Percentiles rank a stretch among this genome's conserved stretches.
Conservation (phyloP, 176 grass and related monocot genomes). For the Eragrostis curvula region DNA sequence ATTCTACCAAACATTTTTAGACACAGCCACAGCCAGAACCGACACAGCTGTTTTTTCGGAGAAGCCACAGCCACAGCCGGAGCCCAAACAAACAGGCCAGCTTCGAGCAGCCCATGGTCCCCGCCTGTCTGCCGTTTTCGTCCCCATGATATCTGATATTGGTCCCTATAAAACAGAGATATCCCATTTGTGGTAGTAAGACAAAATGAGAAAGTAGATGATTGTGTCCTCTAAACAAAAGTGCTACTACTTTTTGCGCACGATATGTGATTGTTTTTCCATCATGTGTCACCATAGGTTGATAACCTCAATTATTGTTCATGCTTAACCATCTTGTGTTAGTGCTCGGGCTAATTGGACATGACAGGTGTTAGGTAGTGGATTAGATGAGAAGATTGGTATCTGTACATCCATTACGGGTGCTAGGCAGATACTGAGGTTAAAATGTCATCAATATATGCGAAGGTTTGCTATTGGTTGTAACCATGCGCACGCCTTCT, state of each 20-base stretch:
- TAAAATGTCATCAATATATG: too few species aligned
- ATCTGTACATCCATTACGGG: too few species aligned
- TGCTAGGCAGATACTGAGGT: too few species aligned
- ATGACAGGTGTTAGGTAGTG: not conserved
- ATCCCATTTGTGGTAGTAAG: constrained; percentile 14
- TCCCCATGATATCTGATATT: not conserved
- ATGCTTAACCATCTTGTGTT: not conserved
- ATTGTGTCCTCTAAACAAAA: not conserved
- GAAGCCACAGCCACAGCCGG: too few species aligned
- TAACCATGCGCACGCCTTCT: too few species aligned
- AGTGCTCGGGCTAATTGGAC: not conserved
- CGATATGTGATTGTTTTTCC: constrained; percentile 1
- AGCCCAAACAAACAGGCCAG: too few species aligned
- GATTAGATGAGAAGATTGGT: not conserved
- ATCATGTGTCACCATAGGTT: not conserved
- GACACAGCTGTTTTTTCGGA: too few species aligned
- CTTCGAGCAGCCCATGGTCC: not conserved
- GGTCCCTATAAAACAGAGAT: not conserved
- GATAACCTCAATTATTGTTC: constrained; percentile 21
- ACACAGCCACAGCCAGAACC: too few species aligned
- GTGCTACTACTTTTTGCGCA: not conserved
- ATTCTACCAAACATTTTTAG: too few species aligned
- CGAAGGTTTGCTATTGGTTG: too few species aligned
- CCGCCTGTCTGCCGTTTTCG: not conserved
- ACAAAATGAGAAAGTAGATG: not conserved